Conservation (phyloP, 192 early-diverging fungal genomes). For the Coemansia sp. region DNA sequence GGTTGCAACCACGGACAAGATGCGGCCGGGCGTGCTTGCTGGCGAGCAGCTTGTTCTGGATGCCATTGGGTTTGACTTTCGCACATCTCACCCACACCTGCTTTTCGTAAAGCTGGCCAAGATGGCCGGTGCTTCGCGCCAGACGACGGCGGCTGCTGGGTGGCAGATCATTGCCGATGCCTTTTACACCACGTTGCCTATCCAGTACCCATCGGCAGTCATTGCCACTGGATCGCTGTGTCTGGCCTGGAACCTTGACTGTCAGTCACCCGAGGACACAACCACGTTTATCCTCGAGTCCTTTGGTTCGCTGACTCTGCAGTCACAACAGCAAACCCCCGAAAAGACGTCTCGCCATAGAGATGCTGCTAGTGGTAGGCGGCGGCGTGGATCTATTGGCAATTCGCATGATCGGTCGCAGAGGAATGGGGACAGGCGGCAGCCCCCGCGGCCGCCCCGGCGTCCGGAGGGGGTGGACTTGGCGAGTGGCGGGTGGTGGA, state of each 20-base stretch:
- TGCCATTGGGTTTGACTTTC: constrained; percentile 77
- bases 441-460: not conserved
- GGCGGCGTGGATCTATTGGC: no score
- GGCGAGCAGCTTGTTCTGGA: constrained; percentile 72
- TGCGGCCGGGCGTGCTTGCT: constrained; percentile 56
- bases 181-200: constrained; percentile 43
- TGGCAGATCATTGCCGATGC: constrained; percentile 44
- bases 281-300: constrained; percentile 1
- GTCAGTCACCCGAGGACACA: constrained; percentile 7
- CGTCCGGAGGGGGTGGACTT: constrained; percentile 16
- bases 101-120: constrained; percentile 69
- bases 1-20: constrained; percentile 58
- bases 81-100: constrained; percentile 64
- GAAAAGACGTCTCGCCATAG: no score
- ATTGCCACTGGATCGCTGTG: constrained; percentile 37
- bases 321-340: not conserved
- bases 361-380: no score
- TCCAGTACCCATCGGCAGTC: constrained; percentile 41
- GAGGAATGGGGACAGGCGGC: not conserved
- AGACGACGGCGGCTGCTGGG: constrained; percentile 17
- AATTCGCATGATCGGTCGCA: not conserved
- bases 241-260: constrained; percentile 41
- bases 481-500: constrained; percentile 29
- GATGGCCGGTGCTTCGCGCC: constrained; percentile 40
- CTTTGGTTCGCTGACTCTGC: not conserved